These are phyloP conservation scores for Talaromyces sp. DNA, from an alignment of 2,329 filamentous ascomycete species.

Conservation along the genomic window DNA sequence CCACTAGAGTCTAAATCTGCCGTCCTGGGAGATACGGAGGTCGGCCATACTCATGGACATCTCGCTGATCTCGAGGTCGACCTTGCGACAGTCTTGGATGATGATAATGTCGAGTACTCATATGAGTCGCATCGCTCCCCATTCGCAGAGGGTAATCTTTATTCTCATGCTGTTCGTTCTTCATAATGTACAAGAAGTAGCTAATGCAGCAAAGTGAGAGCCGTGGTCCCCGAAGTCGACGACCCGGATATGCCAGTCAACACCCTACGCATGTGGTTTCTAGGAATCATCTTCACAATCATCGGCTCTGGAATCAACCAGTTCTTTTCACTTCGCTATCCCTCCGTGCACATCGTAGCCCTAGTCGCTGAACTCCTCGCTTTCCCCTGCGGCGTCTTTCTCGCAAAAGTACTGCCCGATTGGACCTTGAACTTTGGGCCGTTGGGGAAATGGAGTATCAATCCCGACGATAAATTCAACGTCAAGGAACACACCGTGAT, in stretches of 20 bases:
- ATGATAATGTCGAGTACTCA: constrained; percentile 16
- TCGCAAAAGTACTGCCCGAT: constrained; percentile 41
- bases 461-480: constrained; percentile 46
- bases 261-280: constrained; percentile 40
- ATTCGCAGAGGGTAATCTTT: constrained; percentile 22
- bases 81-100: constrained; percentile 13
- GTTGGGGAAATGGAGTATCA: constrained; percentile 28
- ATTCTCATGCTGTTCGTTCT: neutral
- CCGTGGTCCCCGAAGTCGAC: constrained; percentile 28
- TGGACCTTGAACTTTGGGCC: constrained; percentile 24
- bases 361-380: constrained; percentile 45
- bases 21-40: neutral
- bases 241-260: constrained; percentile 29
- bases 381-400: constrained; percentile 39
- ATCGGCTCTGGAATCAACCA: constrained; percentile 46
- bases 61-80: constrained; percentile 18
- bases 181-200: neutral
- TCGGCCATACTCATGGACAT: constrained; percentile 11
- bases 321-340: constrained; percentile 47
- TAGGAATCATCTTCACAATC: constrained; percentile 46
- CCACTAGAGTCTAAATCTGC: constrained; percentile 9
- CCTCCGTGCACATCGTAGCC: constrained; percentile 43
- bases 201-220: constrained; percentile 19
- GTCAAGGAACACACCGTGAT: constrained; percentile 47
- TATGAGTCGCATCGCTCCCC: constrained; percentile 29